Percentiles rank a stretch among this genome's conserved stretches.
Conservation (phyloP, 805 yeast species). For the Nakazawaea ambrosiae region DNA sequence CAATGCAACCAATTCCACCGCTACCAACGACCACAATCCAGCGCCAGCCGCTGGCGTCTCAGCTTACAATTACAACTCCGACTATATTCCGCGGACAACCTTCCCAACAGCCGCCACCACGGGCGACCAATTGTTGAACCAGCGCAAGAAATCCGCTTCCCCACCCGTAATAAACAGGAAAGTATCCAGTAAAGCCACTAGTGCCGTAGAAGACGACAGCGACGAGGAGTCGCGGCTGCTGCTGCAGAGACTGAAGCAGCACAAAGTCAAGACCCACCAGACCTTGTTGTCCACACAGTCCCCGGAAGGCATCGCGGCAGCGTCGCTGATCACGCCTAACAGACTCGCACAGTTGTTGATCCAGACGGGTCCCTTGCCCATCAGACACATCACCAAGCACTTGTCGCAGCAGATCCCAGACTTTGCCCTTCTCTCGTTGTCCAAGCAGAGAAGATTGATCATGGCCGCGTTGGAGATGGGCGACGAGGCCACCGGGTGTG, state of each 20-base stretch:
- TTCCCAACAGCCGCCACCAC: not conserved
- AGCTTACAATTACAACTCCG: not conserved
- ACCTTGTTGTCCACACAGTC: slow-evolving; percentile 61
- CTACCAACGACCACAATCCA: no score
- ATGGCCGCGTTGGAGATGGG: slow-evolving; percentile 83
- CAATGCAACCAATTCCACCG: no score
- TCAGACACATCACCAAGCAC: slow-evolving; percentile 80
- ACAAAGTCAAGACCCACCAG: slow-evolving; percentile 13
- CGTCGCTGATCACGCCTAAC: slow-evolving; percentile 75
- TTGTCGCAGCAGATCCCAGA: slow-evolving; percentile 68
- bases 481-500: slow-evolving; percentile 50
- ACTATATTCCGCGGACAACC: not conserved
- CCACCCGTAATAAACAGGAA: not conserved
- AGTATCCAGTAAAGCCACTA: not conserved
- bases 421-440: slow-evolving; percentile 71
- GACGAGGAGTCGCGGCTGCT: not conserved
- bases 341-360: slow-evolving; percentile 63
- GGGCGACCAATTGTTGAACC: not conserved
- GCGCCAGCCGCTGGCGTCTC: not conserved
- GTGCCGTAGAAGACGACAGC: not conserved
- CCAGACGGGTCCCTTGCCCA: slow-evolving; percentile 81
- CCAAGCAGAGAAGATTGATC: slow-evolving; percentile 84
- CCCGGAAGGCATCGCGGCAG: slow-evolving; percentile 84
- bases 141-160: not conserved
- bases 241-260: not conserved